These are phyloP conservation scores for Rhododendron vialii DNA, from an alignment of 148 eudicot species.

Conservation along the genomic window DNA sequence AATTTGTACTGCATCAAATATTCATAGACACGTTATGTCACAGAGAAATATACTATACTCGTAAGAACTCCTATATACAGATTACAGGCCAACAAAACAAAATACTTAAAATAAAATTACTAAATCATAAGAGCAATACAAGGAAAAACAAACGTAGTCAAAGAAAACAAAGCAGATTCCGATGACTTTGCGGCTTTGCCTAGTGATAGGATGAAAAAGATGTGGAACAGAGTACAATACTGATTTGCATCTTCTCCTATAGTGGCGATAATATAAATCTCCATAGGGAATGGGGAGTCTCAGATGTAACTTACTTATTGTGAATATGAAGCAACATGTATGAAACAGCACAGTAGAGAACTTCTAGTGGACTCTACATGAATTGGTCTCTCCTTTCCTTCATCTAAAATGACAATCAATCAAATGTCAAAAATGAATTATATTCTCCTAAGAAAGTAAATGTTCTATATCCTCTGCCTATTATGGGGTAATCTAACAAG, in stretches of 20 bases:
- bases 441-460: neutral
- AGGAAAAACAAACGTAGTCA: neutral
- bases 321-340: neutral
- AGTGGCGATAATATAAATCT: neutral
- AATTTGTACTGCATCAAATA: constrained; percentile 34
- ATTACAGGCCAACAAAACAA: neutral
- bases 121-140: neutral
- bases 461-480: no score
- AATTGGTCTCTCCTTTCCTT: neutral
- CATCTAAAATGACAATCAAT: neutral
- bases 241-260: neutral
- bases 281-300: neutral
- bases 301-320: neutral
- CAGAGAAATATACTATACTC: neutral
- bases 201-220: neutral
- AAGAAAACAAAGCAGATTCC: neutral
- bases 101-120: neutral
- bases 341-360: neutral
- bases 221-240: neutral
- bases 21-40: neutral
- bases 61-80: neutral
- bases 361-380: neutral
- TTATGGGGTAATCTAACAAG: neutral
- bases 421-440: neutral
- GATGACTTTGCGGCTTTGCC: neutral